These are phyloP conservation scores for Wickerhamiella galacta DNA, from an alignment of 805 yeast genomes.

Conservation along the genomic window DNA sequence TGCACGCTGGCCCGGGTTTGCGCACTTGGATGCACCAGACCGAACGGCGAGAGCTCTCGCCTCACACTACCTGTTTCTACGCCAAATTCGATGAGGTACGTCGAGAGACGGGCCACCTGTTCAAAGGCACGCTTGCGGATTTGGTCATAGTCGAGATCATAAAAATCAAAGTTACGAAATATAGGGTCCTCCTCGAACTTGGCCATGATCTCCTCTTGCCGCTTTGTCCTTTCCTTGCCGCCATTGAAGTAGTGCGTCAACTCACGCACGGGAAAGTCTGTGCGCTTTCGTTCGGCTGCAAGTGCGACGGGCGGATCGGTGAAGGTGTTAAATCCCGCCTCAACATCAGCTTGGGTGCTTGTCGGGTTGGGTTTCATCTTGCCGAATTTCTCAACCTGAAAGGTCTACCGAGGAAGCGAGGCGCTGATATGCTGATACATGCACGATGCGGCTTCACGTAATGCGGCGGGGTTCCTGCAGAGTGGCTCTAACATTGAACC, in stretches of 20 bases:
- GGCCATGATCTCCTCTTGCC: slow-evolving; percentile 24
- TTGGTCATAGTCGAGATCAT: slow-evolving; percentile 28
- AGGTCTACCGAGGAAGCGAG: too few relatives aligned
- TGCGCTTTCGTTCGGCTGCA: slow-evolving; percentile 25
- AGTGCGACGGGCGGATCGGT: slow-evolving; percentile 24
- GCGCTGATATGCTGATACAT: too few relatives aligned
- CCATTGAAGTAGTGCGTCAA: slow-evolving; percentile 31
- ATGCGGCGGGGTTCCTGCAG: too few relatives aligned
- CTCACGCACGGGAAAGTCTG: slow-evolving; percentile 23
- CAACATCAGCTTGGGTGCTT: slow-evolving; percentile 4
- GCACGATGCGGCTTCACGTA: too few relatives aligned
- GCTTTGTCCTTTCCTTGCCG: slow-evolving; percentile 24
- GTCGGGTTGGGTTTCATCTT: slow-evolving; percentile 2
- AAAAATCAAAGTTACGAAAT: slow-evolving; percentile 28
- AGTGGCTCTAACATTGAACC: too few relatives aligned
- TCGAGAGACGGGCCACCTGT: slow-evolving; percentile 16
- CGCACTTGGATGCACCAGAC: slow-evolving; percentile 42
- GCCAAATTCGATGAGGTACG: slow-evolving; percentile 11
- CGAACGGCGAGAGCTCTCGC: slow-evolving; percentile 6
- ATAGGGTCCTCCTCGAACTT: slow-evolving; percentile 42
- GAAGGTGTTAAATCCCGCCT: slow-evolving; percentile 13
- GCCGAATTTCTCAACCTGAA: too few relatives aligned
- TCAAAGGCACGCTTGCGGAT: slow-evolving; percentile 24
- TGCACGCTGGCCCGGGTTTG: slow-evolving; percentile 66
- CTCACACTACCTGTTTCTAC: slow-evolving; percentile 5